Evolutionary conservation across 495 filamentous ascomycete genomes (phyloP).

Genomic region (Polyplosphaeria fusca): DNA sequence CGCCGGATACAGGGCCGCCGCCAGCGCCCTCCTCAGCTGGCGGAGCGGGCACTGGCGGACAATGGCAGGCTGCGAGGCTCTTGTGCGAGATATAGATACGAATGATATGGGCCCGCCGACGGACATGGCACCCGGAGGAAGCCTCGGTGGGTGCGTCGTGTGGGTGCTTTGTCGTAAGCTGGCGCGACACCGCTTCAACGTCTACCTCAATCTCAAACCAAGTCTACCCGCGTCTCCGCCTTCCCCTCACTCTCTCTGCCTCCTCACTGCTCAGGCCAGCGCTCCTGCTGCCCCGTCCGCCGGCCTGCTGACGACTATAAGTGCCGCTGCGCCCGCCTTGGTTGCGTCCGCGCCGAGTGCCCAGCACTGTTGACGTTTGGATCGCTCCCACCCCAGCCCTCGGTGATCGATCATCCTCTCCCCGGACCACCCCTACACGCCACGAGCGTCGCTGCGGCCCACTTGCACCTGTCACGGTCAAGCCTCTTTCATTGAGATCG

Average conservation of each 20-base stretch:
- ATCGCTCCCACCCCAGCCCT: background rate
- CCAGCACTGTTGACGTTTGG: background rate
- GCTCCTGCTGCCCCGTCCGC: background rate
- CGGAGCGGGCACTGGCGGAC: background rate
- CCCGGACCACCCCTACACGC: conserved; percentile 1
- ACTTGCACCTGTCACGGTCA: conserved; percentile 1
- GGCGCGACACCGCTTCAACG: background rate
- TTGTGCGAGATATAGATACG: no score
- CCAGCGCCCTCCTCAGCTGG: background rate
- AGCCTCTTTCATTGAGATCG: background rate
- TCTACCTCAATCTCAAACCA: background rate
- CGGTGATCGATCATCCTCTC: background rate
- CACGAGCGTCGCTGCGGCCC: background rate
- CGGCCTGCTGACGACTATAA: background rate
- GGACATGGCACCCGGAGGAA: no score
- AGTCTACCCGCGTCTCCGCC: background rate
- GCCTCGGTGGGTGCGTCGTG: no score
- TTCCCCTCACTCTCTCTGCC: background rate
- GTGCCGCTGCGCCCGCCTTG: background rate
- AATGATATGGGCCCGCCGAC: no score
- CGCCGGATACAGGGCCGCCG: background rate
- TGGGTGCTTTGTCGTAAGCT: background rate
- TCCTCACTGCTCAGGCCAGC: background rate
- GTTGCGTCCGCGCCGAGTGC: background rate
- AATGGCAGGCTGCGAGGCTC: background rate